Conservation (phyloP, 2,329 filamentous ascomycete genomes). For the Diaporthe ampelina region DNA sequence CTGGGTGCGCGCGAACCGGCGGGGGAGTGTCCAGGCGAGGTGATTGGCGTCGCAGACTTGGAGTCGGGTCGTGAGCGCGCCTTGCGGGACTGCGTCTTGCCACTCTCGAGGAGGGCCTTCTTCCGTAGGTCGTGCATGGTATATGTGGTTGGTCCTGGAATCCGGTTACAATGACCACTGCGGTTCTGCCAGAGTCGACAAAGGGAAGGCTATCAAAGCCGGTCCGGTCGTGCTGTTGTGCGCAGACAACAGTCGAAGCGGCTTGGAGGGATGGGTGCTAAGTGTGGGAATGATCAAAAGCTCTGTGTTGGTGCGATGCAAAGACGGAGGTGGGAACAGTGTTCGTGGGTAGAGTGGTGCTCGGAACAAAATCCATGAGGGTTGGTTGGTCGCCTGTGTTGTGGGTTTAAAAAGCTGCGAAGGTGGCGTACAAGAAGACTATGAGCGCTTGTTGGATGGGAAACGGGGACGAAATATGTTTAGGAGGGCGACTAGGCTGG, state of each 20-base stretch:
- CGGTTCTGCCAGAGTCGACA: neutral
- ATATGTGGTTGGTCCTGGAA: neutral
- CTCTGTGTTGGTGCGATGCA: constrained; percentile 38
- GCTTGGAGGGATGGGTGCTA: constrained; percentile 23
- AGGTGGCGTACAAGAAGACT: constrained; percentile 26
- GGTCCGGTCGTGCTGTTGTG: neutral
- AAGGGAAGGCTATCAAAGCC: neutral
- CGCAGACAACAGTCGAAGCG: neutral
- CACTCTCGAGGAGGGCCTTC: constrained; percentile 77
- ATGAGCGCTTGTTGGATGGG: constrained; percentile 6
- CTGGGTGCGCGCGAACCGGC: constrained; percentile 71
- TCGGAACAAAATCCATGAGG: constrained; percentile 48
- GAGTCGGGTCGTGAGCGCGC: constrained; percentile 69
- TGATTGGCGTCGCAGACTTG: constrained; percentile 69
- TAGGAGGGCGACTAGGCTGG: neutral
- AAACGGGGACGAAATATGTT: neutral
- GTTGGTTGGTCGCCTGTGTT: constrained; percentile 10
- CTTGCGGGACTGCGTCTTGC: constrained; percentile 80
- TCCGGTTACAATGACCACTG: neutral
- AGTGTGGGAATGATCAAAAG: constrained; percentile 38
- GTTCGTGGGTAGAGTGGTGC: constrained; percentile 36
- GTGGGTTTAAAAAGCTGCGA: constrained; percentile 2
- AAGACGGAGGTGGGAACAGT: constrained; percentile 24
- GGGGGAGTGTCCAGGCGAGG: constrained; percentile 71
- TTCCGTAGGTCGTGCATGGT: constrained; percentile 75